phyloP scores from a whole-genome alignment of 116 monocot species.

The Trichopus zeylanicus region DNA sequence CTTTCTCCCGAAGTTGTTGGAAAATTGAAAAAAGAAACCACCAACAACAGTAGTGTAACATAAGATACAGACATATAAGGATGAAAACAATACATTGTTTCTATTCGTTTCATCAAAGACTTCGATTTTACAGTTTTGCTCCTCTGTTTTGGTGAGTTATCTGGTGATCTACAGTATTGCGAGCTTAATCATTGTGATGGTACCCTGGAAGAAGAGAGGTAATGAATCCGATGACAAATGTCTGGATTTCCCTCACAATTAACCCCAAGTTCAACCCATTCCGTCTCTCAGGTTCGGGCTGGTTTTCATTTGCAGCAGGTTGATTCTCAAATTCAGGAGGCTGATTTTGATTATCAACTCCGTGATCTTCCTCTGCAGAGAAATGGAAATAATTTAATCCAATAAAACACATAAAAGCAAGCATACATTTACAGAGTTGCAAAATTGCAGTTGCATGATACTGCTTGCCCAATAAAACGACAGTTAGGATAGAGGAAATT shows the following conservation, averaged over 20 bases:
- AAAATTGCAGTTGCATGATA: background rate
- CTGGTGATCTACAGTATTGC: background rate
- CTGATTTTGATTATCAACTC: conserved; percentile 27
- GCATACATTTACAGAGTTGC: background rate
- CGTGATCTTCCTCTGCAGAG: conserved; percentile 37
- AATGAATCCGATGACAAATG: conserved; percentile 71
- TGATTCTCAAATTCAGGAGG: conserved; percentile 11
- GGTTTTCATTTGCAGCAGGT: conserved; percentile 30
- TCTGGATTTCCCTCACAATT: conserved; percentile 59
- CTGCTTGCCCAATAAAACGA: background rate
- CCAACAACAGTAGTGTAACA: background rate
- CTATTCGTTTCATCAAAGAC: background rate
- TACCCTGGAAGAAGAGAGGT: conserved; percentile 87
- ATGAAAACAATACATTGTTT: background rate
- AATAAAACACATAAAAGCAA: background rate
- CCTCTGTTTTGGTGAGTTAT: background rate
- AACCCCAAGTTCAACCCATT: conserved; percentile 38
- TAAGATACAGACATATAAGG: background rate
- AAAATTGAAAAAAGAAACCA: background rate
- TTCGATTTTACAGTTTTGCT: background rate
- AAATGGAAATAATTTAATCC: background rate
- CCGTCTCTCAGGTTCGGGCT: conserved; percentile 17
- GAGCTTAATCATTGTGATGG: conserved; percentile 45
- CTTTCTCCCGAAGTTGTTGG: too few species aligned
- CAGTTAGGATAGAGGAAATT: background rate